Evolutionary conservation across 1,284 basidiomycete genomes (phyloP), one percentile per base, ranked within the genome.

Genomic region (Laetiporus sulphureus): DNA sequence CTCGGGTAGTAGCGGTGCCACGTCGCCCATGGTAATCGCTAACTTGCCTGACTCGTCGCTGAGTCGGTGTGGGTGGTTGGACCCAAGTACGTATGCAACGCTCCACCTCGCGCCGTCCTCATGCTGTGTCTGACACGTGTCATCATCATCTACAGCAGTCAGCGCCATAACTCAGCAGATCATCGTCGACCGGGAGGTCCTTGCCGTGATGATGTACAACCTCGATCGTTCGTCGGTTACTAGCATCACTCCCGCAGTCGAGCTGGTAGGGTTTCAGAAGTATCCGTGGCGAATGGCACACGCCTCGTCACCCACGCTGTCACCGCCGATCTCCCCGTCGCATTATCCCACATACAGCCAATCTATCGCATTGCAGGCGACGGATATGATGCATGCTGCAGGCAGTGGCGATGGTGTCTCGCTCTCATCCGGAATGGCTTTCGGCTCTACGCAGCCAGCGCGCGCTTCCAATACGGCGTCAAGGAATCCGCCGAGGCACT

Each of bases 131-230:
- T 47, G 44, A 48, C 45, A 42, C 46, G 43, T 45, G 45, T 34
- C 23, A 7, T 43, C 36, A 38, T 36, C 32, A 38, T 38, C 46
- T 38, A 31, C 46, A 55, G 50, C 58, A 78, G 79, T 64, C 51
- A 57, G 68, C 44, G 73, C 62, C 32, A 69, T 88, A 55, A 76
- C 75, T 24, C 83, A 87, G 63, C 76, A 84, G 63, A 66, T 87
- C 48, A 63, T 76, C 42, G 70, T 77, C 45, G 81, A 85, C 62
- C 72, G 71, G 49, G 68, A 74, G 48, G 69, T 75, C 13, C 62
- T 83, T 35, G 71, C 82, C 34, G 73, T 73, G 48, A 63, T 85
- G 50, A 68, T 78, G 35, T 86, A 85, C 59, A 75, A 82, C 48
- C 64, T 88, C 49, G 75, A 80, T 51, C 73, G 78, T 57, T 47